Evolutionary conservation across 2,329 filamentous ascomycete genomes (phyloP), one percentile per base, ranked within the genome.

Genomic region (Tolypocladium amazonense): DNA sequence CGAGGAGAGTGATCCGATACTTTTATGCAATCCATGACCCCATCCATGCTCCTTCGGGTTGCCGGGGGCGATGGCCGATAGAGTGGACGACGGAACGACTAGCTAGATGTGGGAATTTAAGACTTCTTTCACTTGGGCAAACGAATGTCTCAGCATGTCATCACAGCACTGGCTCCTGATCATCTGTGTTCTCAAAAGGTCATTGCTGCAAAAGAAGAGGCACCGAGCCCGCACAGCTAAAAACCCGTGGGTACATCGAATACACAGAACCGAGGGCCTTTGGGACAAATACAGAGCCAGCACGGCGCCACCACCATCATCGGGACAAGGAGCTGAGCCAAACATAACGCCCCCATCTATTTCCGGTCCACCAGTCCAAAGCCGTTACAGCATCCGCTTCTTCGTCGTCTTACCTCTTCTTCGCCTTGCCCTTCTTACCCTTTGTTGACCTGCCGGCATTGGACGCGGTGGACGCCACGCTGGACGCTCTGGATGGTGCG

Each of bases 401-500:
- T 12, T 37, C 20, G 20, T 54, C 20, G 11, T 11, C 23, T 20
- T 54, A 61, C 56, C 27, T 45, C 63, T 70, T 73, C 69, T 70
- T 71, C 62, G 68, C 63, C 54, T 65, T 71, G 50, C 65, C 70
- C 66, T 75, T 75, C 67, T 74, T 76, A 35, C 68, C 64, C 64
- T 85, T 85, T 69, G 83, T 81, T 70, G 81, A 83, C 57, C 77
- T 76, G 68, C 71, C 71, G 67, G 75, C 62, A 59, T 68, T 66
- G 6, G 88, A 88, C 43, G 80, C 82, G 53, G 83, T 90, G 0
- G 92, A 96, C 38, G 84, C 86, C 33, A 97, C 91, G 71, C 94
- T 97, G 6, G 88, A 93, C 20, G 92, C 92, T 63, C 94, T 84
- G 27, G 92, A 97, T 0, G 88, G 89, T 6, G 87, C 81, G 5